Evolutionary conservation across 768 basidiomycete genomes (phyloP), one percentile per base, ranked within the genome.

Genomic region (Lentinula guzmanii): DNA sequence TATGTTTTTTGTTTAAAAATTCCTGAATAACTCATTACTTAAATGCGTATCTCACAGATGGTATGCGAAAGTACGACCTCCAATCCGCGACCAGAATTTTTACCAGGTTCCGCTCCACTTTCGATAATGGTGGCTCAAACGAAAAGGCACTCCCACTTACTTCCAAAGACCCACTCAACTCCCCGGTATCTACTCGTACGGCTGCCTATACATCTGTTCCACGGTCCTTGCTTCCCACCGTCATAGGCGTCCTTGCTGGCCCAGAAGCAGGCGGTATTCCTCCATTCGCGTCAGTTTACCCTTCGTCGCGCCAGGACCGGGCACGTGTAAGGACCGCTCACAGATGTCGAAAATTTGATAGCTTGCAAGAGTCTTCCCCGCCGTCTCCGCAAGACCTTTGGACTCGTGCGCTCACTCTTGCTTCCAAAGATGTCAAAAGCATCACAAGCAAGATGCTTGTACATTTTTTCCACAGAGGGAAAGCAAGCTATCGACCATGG

Each of bases 401-500:
- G 58, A 59, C 58, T 13, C 58, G 58, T 16, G 58, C 58, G 11
- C 34, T 59, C 9, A 50, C 58, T 5, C 34, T 59, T 21, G 58
- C 58, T 16, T 18, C 58, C 0, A 59, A 59, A 51, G 58, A 59
- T 39, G 48, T 51, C 0, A 46, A 59, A 37, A 37, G 18, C 21
- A 48, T 59, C 21, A 31, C 58, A 43, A 35, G 45, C 43, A 46
- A 51, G 13, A 34, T 48, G 34, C 45, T 59, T n/a, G 46, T 59
- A 5, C 37, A 33, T n/a, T 59, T 50, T 15, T n/a, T 59, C 16
- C 43, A 59, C 31, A 5, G 58, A 35, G 46, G 33, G 10, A 37
- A 46, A 16, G 58, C 58, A 16, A 46, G n/a, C n/a, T 56, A 56
- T 31, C 55, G 55, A 39, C 55, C 55, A 7, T 56, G 55, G 55